Evolutionary conservation across 768 basidiomycete species (phyloP).

Genomic region (Hygrocybe punicea): DNA sequence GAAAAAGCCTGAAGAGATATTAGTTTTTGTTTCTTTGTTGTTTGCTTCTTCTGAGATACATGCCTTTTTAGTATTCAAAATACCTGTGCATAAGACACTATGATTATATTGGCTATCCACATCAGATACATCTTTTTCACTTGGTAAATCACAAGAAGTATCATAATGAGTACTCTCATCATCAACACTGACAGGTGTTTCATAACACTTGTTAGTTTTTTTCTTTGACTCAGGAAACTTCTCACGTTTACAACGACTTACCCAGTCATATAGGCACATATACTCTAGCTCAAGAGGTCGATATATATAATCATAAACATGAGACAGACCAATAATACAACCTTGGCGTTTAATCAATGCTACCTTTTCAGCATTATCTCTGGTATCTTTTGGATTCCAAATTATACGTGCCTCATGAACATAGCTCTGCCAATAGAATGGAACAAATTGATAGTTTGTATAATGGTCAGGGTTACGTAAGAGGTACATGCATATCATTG

Average conservation of each 20-base stretch:
- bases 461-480: constrained; percentile 32
- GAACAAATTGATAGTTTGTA: constrained; percentile 28
- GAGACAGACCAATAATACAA: constrained; percentile 17
- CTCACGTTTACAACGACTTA: constrained; percentile 13
- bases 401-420: constrained; percentile 13
- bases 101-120: too few relatives aligned
- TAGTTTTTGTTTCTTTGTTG: constrained; percentile 17
- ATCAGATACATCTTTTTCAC: too few relatives aligned
- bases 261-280: constrained; percentile 30
- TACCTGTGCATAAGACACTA: not conserved
- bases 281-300: constrained; percentile 18
- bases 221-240: constrained; percentile 6
- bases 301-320: constrained; percentile 27
- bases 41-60: not conserved
- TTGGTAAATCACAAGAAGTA: constrained; percentile 11
- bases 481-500: constrained; percentile 25
- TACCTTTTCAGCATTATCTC: constrained; percentile 17
- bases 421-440: constrained; percentile 12
- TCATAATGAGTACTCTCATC: constrained; percentile 12
- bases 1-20: constrained; percentile 26
- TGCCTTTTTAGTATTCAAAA: not conserved
- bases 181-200: not conserved
- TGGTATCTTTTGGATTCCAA: constrained; percentile 12
- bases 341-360: constrained; percentile 16
- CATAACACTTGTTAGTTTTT: not conserved